Evolutionary conservation across 2,329 filamentous ascomycete genomes (phyloP).

Genomic region (Tolypocladium album): DNA sequence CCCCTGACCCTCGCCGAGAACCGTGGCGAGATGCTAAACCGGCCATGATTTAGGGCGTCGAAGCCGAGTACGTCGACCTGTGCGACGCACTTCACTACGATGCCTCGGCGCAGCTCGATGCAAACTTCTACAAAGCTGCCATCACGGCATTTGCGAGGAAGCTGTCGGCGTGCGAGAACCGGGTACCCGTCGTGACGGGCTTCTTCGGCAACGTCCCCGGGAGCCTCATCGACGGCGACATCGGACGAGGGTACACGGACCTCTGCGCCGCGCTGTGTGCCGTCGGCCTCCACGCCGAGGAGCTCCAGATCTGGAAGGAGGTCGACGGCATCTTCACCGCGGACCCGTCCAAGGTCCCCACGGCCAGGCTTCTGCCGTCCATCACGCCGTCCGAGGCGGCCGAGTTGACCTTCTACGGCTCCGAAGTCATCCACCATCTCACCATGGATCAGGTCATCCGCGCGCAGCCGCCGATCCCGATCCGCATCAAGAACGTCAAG

Average conservation of each 20-base stretch:
- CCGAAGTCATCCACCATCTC: conserved; percentile 95
- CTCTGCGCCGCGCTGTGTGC: conserved; percentile 87
- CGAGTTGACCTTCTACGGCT: conserved; percentile 87
- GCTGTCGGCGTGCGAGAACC: conserved; percentile 52
- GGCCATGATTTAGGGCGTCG: conserved; percentile 46
- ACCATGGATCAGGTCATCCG: conserved; percentile 96
- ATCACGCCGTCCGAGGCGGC: conserved; percentile 94
- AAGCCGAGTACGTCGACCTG: conserved; percentile 83
- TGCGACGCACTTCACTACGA: conserved; percentile 69
- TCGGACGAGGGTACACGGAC: conserved; percentile 94
- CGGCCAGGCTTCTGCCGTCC: conserved; percentile 73
- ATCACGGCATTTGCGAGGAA: conserved; percentile 51
- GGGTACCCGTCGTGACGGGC: conserved; percentile 74
- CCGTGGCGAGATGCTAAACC: not conserved
- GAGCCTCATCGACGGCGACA: conserved; percentile 75
- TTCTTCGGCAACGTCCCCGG: conserved; percentile 93
- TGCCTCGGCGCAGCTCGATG: conserved; percentile 47
- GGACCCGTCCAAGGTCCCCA: conserved; percentile 85
- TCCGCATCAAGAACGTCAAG: conserved; percentile 88
- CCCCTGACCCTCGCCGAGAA: not conserved
- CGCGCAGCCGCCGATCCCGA: conserved; percentile 66
- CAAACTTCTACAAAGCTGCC: conserved; percentile 59
- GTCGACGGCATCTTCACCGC: conserved; percentile 86
- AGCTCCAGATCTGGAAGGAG: conserved; percentile 98
- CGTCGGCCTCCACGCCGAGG: conserved; percentile 74